Evolutionary conservation across 2,329 filamentous ascomycete genomes (phyloP).

Genomic region (Colletotrichum falcatum): DNA sequence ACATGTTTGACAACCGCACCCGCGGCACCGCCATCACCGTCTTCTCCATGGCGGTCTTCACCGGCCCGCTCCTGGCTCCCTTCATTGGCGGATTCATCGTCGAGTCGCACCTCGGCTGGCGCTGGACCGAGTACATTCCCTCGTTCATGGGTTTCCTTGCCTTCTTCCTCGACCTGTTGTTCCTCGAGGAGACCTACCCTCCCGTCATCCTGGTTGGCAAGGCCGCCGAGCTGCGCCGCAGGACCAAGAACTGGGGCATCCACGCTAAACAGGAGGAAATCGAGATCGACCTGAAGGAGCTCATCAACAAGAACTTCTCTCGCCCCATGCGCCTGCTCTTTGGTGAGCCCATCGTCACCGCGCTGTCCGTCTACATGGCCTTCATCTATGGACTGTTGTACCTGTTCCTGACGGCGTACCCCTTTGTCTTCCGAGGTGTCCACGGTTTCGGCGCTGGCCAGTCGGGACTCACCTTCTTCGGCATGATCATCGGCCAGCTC

Average conservation of each 20-base stretch:
- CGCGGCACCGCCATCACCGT: constrained; percentile 69
- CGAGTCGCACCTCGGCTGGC: constrained; percentile 74
- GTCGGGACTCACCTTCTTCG: constrained; percentile 85
- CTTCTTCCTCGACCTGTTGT: constrained; percentile 69
- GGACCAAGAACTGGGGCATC: constrained; percentile 77
- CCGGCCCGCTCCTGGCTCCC: constrained; percentile 74
- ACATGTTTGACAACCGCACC: constrained; percentile 76
- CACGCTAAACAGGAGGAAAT: constrained; percentile 80
- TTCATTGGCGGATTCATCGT: constrained; percentile 77
- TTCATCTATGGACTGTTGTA: constrained; percentile 86
- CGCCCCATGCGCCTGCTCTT: constrained; percentile 75
- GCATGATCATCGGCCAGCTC: constrained; percentile 81
- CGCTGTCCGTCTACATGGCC: constrained; percentile 77
- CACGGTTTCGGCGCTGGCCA: constrained; percentile 78
- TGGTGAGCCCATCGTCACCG: constrained; percentile 75
- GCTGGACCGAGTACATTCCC: constrained; percentile 77
- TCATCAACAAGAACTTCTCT: constrained; percentile 75
- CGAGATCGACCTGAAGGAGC: constrained; percentile 72
- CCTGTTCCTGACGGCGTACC: constrained; percentile 87
- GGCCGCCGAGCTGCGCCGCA: constrained; percentile 70
- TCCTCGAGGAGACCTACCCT: constrained; percentile 78
- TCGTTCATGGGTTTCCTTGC: constrained; percentile 73
- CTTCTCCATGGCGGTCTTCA: constrained; percentile 73
- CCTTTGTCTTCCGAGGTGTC: constrained; percentile 80
- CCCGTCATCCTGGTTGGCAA: constrained; percentile 73